Evolutionary conservation across 208 protist species (phyloP), one percentile per base, ranked within the genome.

Genomic region (Hexamita inflata): DNA sequence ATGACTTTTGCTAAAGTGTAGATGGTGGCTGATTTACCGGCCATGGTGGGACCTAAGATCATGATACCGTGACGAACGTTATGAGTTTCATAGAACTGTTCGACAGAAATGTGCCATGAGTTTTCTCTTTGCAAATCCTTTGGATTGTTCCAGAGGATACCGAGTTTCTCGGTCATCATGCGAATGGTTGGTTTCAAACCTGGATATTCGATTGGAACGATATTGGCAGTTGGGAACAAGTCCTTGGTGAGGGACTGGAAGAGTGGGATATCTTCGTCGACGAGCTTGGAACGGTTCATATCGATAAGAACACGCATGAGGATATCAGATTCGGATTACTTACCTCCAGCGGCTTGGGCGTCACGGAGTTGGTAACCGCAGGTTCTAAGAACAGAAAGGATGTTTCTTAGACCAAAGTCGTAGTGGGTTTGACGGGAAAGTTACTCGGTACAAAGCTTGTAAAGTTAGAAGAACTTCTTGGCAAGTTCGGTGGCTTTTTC

Each of bases 381-480:
- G 73, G 77, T 95, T 79, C 92, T 85, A 61, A 97, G 87, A 82
- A 96, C 93, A 64, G 92, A 94, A 38, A 96, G 86, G 89, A 97
- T 96, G 82, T 96, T 96, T 49, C 94, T 88, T 57, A 96, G 83
- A 80, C 92, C 92, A 83, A 94, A 96, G 80, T 96, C 92, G 85
- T 97, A 97, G 85, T 97, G 94, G 13, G 89, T 85, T 86, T 97
- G 92, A 82, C 93, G 93, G 59, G 92, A 95, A 64, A 96, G 87
- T 87, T 97, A 93, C 87, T 95, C 88, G 81, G 95, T 90, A 83
- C 94, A 97, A 38, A 97, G 85, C 73, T 88, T 29, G 75, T 93
- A 93, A 4, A 93, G 83, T 38, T 88, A 59, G 66, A 81, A 78
- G 78, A 93, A 92, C 82, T 92, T 93, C 78, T 88, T 83, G 0